Conservation (phyloP, 2,329 filamentous ascomycete genomes). For the Ceratocystis huliohia region DNA sequence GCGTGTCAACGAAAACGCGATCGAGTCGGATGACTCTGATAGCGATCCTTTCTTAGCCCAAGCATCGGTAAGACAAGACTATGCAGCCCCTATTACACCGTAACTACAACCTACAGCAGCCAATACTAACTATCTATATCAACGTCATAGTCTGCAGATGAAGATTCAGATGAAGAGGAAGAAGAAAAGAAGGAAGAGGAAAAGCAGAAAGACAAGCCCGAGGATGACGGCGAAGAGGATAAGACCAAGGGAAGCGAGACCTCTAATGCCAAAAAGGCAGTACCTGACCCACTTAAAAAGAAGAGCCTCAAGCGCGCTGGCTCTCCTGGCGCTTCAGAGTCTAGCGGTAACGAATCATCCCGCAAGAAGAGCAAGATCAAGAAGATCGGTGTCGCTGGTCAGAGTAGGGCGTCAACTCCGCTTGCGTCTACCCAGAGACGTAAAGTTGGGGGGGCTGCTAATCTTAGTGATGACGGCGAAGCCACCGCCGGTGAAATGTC, state of each 20-base stretch:
- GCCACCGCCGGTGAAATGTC: conserved; percentile 57
- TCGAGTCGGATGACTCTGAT: conserved; percentile 54
- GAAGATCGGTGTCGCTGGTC: conserved; percentile 26
- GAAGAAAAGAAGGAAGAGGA: conserved; percentile 44
- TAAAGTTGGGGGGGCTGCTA: conserved; percentile 38
- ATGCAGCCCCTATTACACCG: neutral
- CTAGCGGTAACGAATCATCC: conserved; percentile 78
- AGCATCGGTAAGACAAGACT: conserved; percentile 28
- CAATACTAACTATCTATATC: too few species aligned
- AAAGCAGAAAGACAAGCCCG: conserved; percentile 45
- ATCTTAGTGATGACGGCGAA: conserved; percentile 63
- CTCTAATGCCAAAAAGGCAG: conserved; percentile 36
- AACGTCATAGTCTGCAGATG: conserved; percentile 22
- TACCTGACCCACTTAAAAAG: conserved; percentile 38
- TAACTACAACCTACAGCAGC: too few species aligned
- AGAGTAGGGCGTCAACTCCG: conserved; percentile 30
- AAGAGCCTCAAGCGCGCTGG: conserved; percentile 69
- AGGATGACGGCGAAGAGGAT: conserved; percentile 35
- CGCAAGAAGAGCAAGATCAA: conserved; percentile 66
- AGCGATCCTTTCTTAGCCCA: conserved; percentile 30
- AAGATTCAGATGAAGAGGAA: conserved; percentile 30
- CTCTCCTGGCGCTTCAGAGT: conserved; percentile 78
- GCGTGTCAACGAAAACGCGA: conserved; percentile 75
- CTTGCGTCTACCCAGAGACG: conserved; percentile 31
- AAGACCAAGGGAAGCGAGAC: conserved; percentile 46